phyloP scores from a whole-genome alignment of 345 rosid genomes.

The Gossypium ekmanianum region DNA sequence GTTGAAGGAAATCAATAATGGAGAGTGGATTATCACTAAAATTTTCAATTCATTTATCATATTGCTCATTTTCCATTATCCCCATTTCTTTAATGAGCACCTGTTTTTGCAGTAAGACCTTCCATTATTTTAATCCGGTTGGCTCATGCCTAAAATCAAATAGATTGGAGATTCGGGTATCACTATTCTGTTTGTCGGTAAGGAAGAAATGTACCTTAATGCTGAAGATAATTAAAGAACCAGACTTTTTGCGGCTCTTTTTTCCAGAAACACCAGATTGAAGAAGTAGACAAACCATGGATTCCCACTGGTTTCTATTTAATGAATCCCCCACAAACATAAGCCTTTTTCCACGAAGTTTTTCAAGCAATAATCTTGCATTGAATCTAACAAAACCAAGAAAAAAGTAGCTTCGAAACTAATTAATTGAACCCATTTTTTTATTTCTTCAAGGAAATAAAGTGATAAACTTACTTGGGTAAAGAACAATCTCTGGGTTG shows the following conservation, averaged over 20 bases:
- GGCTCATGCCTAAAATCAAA: no score
- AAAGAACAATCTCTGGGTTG: conserved; percentile 78
- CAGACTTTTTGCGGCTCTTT: conserved; percentile 55
- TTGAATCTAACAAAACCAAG: conserved; percentile 45
- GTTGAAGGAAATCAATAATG: no score
- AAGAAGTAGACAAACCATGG: conserved; percentile 89
- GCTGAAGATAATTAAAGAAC: conserved; percentile 57
- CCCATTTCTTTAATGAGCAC: no score
- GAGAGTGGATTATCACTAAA: no score
- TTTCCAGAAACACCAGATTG: conserved; percentile 53
- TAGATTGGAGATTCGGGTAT: no score
- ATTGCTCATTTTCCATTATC: no score
- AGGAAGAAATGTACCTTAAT: conserved; percentile 45
- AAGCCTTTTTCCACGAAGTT: conserved; percentile 80
- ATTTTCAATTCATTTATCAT: no score
- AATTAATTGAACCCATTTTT: not conserved
- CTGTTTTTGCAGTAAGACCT: no score
- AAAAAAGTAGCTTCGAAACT: not conserved
- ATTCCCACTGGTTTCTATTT: conserved; percentile 97
- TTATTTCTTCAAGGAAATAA: not conserved
- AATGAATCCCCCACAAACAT: conserved; percentile 97
- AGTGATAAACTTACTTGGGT: conserved; percentile 50
- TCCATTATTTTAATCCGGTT: no score
- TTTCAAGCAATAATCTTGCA: conserved; percentile 61
- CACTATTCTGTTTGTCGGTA: no score